Evolutionary conservation across 352 stramenopile genomes (phyloP), one percentile per base, ranked within the genome.

Genomic region (Peronosclerospora sorghi): DNA sequence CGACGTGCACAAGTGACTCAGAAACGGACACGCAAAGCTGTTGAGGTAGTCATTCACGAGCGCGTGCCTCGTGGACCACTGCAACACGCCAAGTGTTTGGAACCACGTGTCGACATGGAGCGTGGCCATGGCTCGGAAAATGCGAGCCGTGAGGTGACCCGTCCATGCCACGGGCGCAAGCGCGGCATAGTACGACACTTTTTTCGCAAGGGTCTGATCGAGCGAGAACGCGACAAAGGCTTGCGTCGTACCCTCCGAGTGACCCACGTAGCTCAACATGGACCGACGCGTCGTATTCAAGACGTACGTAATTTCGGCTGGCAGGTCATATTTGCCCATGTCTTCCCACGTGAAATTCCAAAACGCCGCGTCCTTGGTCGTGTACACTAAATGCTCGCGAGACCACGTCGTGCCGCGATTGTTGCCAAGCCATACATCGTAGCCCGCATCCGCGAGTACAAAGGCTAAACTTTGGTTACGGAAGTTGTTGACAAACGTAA

Each of bases 371-470:
- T 70, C 56, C 9, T 47, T 40, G 3, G 43, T 56, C 9, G 49
- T 42, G 40, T 68, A 73, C 34, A 72, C 51, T 15, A 73, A 20
- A 28, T 80, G 68, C 18, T 60, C 35, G 9, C 51, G 57, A 0
- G 68, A 80, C 59, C 62, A 80, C 0, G 65, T 74, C 30, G 56
- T 74, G 32, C 62, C 68, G 34, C 67, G 67, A 41, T 79, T 79
- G 53, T 78, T 78, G 14, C 63, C 67, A n/a, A 79, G 55, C 64
- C 64, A 80, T n/a, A 80, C 68, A 17, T 80, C 67, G 34, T 73
- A 79, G 4, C 67, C 67, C 12, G 62, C 57, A 17, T 79, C 64
- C 0, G 61, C 62, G 14, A 79, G 55, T 27, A 79, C 36, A 42
- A 66, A 79, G 1, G 61, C 64, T 19, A 79, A 48, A 15, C 61